Percentiles rank a stretch among this genome's conserved stretches.
Conservation (phyloP, 106 monocot genomes). For the Apostasia ramifera region DNA sequence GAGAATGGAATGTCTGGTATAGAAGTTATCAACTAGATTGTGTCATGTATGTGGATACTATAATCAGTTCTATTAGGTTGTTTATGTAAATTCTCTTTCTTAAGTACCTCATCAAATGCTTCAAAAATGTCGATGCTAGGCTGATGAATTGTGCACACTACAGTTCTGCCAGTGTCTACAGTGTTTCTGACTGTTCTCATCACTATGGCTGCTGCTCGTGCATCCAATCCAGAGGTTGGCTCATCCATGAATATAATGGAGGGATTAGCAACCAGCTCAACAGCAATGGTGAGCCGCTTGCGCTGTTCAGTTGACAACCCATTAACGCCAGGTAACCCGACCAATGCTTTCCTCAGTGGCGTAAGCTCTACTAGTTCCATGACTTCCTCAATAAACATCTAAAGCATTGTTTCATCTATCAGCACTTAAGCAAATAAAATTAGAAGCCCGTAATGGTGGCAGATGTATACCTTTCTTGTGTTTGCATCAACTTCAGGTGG, state of each 20-base stretch:
- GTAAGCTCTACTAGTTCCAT: slow-evolving; percentile 20
- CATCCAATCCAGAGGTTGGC: slow-evolving; percentile 24
- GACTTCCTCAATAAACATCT: slow-evolving; percentile 24
- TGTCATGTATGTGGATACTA: too few relatives aligned
- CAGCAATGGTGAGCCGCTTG: slow-evolving; percentile 20
- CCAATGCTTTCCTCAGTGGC: slow-evolving; percentile 7
- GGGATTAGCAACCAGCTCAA: slow-evolving; percentile 24
- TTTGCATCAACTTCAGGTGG: slow-evolving; percentile 52
- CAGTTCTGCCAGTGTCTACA: slow-evolving; percentile 13
- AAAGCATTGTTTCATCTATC: too few relatives aligned
- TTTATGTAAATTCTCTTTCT: too few relatives aligned
- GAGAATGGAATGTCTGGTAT: too few relatives aligned
- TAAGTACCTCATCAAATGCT: slow-evolving; percentile 20
- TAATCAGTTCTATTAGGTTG: too few relatives aligned
- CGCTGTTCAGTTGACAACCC: slow-evolving; percentile 22
- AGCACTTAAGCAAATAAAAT: not conserved
- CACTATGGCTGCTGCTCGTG: slow-evolving; percentile 19
- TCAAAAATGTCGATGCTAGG: slow-evolving; percentile 25
- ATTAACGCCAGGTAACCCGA: slow-evolving; percentile 19
- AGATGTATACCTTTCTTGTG: slow-evolving; percentile 43
- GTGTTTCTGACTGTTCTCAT: slow-evolving; percentile 20
- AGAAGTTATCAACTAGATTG: too few relatives aligned
- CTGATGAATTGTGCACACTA: slow-evolving; percentile 24
- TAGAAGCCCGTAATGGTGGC: too few relatives aligned
- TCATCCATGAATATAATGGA: slow-evolving; percentile 27